Evolutionary conservation across 164 flowering plant genomes (phyloP).

Genomic region (Chloranthus sessilifolius): DNA sequence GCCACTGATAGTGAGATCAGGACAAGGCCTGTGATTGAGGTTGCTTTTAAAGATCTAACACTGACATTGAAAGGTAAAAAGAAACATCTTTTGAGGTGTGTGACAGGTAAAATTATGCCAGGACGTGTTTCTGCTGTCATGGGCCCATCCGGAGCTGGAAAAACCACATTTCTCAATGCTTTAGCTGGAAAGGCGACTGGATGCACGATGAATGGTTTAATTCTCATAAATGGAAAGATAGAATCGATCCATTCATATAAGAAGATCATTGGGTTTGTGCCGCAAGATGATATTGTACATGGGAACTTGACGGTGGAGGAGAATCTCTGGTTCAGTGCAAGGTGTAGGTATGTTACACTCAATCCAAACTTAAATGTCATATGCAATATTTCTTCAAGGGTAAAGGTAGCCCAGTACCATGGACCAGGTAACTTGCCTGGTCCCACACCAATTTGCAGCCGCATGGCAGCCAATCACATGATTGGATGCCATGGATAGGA

Average conservation of each 20-base stretch:
- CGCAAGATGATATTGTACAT: conserved; percentile 99
- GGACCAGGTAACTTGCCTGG: too few species aligned
- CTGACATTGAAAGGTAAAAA: conserved; percentile 78
- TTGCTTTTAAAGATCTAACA: conserved; percentile 91
- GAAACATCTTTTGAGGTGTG: conserved; percentile 74
- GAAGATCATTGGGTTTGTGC: conserved; percentile 93
- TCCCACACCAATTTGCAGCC: too few species aligned
- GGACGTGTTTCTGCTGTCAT: conserved; percentile 97
- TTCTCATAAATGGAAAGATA: conserved; percentile 77
- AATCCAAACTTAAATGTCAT: neutral
- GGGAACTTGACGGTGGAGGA: conserved; percentile 98
- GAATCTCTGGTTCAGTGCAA: conserved; percentile 94
- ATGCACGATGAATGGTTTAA: conserved; percentile 54
- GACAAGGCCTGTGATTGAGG: conserved; percentile 77
- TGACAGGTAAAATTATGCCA: conserved; percentile 84
- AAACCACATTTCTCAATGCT: conserved; percentile 98
- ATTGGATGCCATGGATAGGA: too few species aligned
- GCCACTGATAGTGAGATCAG: conserved; percentile 66
- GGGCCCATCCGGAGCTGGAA: conserved; percentile 99
- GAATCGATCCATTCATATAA: conserved; percentile 81
- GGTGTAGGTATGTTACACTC: conserved; percentile 63
- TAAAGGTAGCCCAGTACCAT: too few species aligned
- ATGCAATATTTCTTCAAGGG: too few species aligned
- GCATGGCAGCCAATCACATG: too few species aligned
- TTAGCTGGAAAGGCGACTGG: conserved; percentile 78